These are phyloP conservation scores for Botrytis fragariae DNA, from an alignment of 2,329 filamentous ascomycete species.

Conservation along the genomic window DNA sequence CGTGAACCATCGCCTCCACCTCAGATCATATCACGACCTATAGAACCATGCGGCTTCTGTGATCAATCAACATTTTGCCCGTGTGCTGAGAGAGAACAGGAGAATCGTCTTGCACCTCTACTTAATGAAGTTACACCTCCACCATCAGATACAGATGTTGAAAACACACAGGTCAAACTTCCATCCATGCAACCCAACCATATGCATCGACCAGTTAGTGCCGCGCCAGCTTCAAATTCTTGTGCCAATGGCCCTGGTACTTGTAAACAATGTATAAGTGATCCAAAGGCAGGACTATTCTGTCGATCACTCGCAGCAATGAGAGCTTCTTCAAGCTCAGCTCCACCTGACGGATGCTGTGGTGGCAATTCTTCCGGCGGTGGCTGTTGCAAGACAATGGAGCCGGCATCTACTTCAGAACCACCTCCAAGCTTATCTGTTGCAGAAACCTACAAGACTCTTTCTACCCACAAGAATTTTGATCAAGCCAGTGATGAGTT, in stretches of 20 bases:
- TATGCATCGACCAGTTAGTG: constrained; percentile 35
- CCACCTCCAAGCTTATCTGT: constrained; percentile 59
- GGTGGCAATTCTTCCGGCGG: constrained; percentile 57
- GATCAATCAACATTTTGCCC: constrained; percentile 79
- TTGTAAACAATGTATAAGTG: constrained; percentile 73
- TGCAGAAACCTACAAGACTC: constrained; percentile 74
- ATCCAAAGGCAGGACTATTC: constrained; percentile 78
- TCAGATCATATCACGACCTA: constrained; percentile 39
- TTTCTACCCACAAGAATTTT: constrained; percentile 74
- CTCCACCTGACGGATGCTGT: constrained; percentile 55
- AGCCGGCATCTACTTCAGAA: constrained; percentile 33
- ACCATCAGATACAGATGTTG: constrained; percentile 52
- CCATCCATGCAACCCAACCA: constrained; percentile 44
- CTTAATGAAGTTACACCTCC: constrained; percentile 51
- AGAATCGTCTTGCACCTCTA: constrained; percentile 43
- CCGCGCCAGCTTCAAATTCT: constrained; percentile 30
- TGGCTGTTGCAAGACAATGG: constrained; percentile 58
- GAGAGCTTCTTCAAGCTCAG: constrained; percentile 32
- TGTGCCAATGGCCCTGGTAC: constrained; percentile 66
- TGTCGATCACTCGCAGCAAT: constrained; percentile 75
- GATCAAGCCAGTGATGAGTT: constrained; percentile 71
- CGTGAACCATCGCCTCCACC: constrained; percentile 18
- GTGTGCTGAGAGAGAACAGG: constrained; percentile 53
- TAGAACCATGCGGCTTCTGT: constrained; percentile 79
- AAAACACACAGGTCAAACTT: constrained; percentile 59